Base-by-base conservation (phyloP, 352 stramenopile species). In the Globisporangium nodosum region DNA sequence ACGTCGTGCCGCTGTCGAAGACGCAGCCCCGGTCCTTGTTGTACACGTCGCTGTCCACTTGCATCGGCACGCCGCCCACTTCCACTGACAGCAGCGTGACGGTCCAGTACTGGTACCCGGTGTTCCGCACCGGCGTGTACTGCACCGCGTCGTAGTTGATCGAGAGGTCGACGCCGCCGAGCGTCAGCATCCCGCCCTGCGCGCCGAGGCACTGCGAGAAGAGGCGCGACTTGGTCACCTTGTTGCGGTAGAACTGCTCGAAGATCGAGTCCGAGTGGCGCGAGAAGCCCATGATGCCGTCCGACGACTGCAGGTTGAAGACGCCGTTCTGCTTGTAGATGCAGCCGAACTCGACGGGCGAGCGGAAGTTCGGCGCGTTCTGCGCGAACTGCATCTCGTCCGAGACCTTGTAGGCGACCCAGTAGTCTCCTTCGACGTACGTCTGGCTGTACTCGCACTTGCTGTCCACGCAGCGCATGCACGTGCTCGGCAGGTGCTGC, bases 271-370 rank as follows among this genome's bases (percentile, higher is more conserved):
- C 75, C n/a, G 82, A 70, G 54, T 97, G 80, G 21, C 69, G 72
- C 2, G 82, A 97, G 75, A 99, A 96, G 48, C 90, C 96, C 92
- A 99, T 98, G 64, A 99, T 99, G 11, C 96, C 96, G 71, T 98
- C 92, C 24, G 94, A 96, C 8, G 93, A 68, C 69, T 98, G 92
- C 18, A 84, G 78, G 2, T 87, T 85, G 63, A 98, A 98, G 30
- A 97, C 76, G 13, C 92, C 92, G 0, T 81, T 96, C 56, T 97
- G 79, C 45, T 74, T 70, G 39, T 82, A 92, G 69, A 98, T 97
- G 77, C 96, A 98, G n/a, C 94, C 96, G 74, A 98, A 98, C 47
- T 90, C 81, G 43, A 98, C 82, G 3, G 49, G 52, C 5, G 73
- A 64, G 16, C 69, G 57, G 53, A 88, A 71, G 5, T 54, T 58